phyloP scores from a whole-genome alignment of 164 flowering plant species.

The Euptelea pleiosperma region DNA sequence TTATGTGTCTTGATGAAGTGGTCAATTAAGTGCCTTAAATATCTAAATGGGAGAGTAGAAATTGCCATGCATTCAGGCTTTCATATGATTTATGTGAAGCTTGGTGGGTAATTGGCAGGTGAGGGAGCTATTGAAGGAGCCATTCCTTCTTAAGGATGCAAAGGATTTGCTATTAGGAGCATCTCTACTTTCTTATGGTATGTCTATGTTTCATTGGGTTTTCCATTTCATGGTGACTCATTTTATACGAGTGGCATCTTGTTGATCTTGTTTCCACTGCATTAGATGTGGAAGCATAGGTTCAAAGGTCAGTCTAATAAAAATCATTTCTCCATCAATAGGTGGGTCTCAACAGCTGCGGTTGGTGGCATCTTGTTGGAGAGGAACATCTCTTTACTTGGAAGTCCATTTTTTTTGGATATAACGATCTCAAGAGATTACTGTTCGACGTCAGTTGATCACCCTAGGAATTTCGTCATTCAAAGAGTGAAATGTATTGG shows the following conservation, averaged over 20 bases:
- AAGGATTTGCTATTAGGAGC: constrained; percentile 37
- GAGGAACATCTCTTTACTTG: constrained; percentile 14
- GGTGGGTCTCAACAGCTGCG: constrained; percentile 44
- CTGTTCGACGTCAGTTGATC: constrained; percentile 1
- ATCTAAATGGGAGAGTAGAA: constrained; percentile 4
- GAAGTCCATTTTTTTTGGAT: constrained; percentile 28
- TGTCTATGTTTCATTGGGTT: constrained; percentile 30
- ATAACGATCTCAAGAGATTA: constrained; percentile 10
- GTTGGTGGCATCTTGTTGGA: constrained; percentile 37
- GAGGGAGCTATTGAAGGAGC: constrained; percentile 56
- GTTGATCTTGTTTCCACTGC: constrained; percentile 4
- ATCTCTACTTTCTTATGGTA: constrained; percentile 48
- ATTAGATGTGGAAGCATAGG: constrained; percentile 22
- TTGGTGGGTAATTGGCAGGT: constrained; percentile 80
- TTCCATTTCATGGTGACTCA: constrained; percentile 17
- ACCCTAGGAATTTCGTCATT: not conserved
- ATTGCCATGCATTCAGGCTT: constrained; percentile 19
- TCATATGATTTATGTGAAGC: constrained; percentile 39
- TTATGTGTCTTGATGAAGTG: not conserved
- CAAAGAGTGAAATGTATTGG: not conserved
- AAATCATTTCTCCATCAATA: constrained; percentile 40
- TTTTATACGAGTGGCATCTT: constrained; percentile 16
- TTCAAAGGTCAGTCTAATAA: constrained; percentile 26
- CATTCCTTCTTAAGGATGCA: constrained; percentile 43
- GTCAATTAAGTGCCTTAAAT: not conserved